Conservation (phyloP, 2,329 filamentous ascomycete species). For the Corynespora cassiicola region DNA sequence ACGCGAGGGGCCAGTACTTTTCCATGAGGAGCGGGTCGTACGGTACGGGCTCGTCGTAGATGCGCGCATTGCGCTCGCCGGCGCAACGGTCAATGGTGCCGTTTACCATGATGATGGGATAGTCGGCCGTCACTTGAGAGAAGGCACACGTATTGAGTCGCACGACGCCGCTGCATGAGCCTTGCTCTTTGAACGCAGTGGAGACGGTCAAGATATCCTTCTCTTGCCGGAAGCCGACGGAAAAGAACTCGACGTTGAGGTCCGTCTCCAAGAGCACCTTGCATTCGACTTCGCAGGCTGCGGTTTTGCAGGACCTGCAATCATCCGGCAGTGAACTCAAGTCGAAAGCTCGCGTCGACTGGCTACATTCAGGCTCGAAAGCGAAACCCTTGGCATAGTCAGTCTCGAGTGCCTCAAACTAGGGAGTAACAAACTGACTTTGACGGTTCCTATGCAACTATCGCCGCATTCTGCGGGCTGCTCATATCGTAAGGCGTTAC, state of each 20-base stretch:
- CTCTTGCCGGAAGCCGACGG: constrained; percentile 11
- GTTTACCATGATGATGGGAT: constrained; percentile 15
- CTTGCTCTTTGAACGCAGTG: constrained; percentile 16
- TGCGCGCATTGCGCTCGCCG: not conserved
- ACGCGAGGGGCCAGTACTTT: constrained; percentile 18
- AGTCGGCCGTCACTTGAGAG: constrained; percentile 10
- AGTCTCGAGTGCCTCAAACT: not conserved
- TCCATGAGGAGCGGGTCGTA: constrained; percentile 9
- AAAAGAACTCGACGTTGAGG: constrained; percentile 19
- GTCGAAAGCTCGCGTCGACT: constrained; percentile 9
- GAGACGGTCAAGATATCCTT: constrained; percentile 8
- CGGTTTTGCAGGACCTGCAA: constrained; percentile 12
- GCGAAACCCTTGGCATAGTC: constrained; percentile 15
- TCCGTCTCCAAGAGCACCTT: constrained; percentile 1
- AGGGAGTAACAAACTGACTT: constrained; percentile 16
- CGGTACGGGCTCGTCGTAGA: constrained; percentile 9
- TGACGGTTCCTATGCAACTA: constrained; percentile 14
- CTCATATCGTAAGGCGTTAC: constrained; percentile 6
- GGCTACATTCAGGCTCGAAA: constrained; percentile 15
- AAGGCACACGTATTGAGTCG: constrained; percentile 16
- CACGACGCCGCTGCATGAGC: constrained; percentile 17
- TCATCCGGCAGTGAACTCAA: constrained; percentile 10
- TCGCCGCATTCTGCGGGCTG: constrained; percentile 14
- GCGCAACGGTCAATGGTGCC: constrained; percentile 11
- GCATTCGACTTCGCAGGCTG: constrained; percentile 11